Percentiles rank a stretch among this genome's conserved stretches.
These are phyloP conservation scores for Quercus phellos DNA, from an alignment of 331 rosid species.

Conservation along the genomic window DNA sequence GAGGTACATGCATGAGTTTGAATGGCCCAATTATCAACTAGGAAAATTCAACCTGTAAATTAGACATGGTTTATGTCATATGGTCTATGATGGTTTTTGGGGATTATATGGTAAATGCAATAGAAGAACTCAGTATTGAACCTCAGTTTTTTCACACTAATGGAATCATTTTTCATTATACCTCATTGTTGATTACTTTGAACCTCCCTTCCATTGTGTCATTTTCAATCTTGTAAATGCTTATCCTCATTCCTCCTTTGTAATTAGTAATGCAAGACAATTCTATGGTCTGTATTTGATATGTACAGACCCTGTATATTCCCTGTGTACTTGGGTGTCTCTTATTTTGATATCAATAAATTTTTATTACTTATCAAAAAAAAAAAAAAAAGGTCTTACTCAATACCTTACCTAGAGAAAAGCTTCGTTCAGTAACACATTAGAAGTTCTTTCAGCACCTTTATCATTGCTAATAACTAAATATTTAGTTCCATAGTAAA, in stretches of 20 bases:
- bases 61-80: not conserved
- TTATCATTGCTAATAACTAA: not conserved
- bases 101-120: not conserved
- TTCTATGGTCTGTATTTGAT: not conserved
- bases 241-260: not conserved
- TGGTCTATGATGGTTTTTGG: not conserved
- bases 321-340: no score
- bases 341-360: no score
- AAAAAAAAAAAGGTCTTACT: not conserved
- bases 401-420: not conserved
- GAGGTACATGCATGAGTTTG: not conserved
- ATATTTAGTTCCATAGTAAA: not conserved
- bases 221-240: not conserved
- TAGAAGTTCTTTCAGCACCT: not conserved
- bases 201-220: not conserved
- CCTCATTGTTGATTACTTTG: not conserved
- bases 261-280: not conserved
- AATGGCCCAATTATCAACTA: not conserved
- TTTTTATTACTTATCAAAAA: no score
- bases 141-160: no score
- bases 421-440: not conserved
- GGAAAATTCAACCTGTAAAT: not conserved
- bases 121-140: not conserved
- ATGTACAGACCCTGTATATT: no score
- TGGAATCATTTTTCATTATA: not conserved